phyloP scores from a whole-genome alignment of 164 flowering plant genomes.

The Cinnamomum chago region DNA sequence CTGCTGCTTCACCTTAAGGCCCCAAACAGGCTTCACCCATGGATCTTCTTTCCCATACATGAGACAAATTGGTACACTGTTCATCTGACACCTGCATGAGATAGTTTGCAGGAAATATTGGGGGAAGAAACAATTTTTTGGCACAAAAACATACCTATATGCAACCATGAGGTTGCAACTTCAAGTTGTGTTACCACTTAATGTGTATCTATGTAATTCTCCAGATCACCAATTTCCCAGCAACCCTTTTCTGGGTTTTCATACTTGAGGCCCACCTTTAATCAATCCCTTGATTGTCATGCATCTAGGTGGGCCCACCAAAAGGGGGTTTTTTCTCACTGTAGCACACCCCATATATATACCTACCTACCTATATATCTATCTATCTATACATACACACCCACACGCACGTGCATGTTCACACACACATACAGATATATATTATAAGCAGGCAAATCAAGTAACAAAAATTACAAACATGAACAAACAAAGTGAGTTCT shows the following conservation, averaged over 20 bases:
- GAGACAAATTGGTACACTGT: constrained; percentile 67
- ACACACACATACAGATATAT: neutral
- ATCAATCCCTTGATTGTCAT: too few relatives aligned
- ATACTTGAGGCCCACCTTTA: too few relatives aligned
- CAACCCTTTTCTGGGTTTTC: too few relatives aligned
- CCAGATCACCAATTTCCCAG: too few relatives aligned
- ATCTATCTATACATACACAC: neutral
- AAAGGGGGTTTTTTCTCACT: too few relatives aligned
- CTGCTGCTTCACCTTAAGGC: constrained; percentile 62
- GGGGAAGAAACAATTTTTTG: neutral
- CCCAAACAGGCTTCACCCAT: constrained; percentile 92
- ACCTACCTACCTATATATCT: neutral
- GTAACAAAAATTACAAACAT: neutral
- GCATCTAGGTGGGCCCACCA: too few relatives aligned
- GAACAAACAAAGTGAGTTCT: neutral
- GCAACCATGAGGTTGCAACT: too few relatives aligned
- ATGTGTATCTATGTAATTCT: too few relatives aligned
- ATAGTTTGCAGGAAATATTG: neutral
- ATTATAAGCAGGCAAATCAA: neutral
- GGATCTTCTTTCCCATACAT: constrained; percentile 98
- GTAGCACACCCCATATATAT: neutral
- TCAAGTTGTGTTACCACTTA: too few relatives aligned
- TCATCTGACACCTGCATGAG: constrained; percentile 51
- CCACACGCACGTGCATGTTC: neutral
- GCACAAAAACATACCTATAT: too few relatives aligned